Percentiles rank a stretch among this genome's conserved stretches.
Conservation (phyloP, 352 stramenopile species). For the Globisporangium acanthophoron region DNA sequence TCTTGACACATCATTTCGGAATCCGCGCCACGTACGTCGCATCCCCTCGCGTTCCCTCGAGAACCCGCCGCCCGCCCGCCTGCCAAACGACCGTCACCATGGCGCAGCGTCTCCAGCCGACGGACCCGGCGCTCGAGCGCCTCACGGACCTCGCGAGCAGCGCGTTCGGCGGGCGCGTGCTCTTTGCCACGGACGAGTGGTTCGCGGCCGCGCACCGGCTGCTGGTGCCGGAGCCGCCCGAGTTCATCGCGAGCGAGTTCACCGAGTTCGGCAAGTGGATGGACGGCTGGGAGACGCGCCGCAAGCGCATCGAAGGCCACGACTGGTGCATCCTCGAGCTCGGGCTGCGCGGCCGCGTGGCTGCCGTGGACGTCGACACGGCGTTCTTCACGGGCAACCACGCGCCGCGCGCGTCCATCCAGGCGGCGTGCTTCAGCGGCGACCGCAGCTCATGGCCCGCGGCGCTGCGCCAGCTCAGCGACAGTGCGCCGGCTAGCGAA, state of each 20-base stretch:
- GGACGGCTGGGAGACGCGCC: conserved; percentile 94
- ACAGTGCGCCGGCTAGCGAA: conserved; percentile 26
- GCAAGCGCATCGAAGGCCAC: conserved; percentile 79
- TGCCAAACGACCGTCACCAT: background rate
- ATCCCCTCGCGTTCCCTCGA: background rate
- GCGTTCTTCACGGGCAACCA: conserved; percentile 94
- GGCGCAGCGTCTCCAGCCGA: background rate
- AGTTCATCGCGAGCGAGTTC: conserved; percentile 91
- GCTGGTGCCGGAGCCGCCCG: conserved; percentile 57
- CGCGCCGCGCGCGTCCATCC: conserved; percentile 80
- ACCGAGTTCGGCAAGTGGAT: conserved; percentile 94
- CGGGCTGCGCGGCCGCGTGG: conserved; percentile 57
- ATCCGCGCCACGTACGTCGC: no score
- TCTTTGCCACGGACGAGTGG: conserved; percentile 93
- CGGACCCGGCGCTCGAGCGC: conserved; percentile 18
- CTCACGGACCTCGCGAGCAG: conserved; percentile 65
- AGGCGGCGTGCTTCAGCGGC: conserved; percentile 59
- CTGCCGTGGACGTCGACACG: conserved; percentile 87
- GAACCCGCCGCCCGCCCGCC: no score
- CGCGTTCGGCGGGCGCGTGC: conserved; percentile 50
- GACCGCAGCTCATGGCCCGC: conserved; percentile 27
- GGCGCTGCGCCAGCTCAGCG: conserved; percentile 36
- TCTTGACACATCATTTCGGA: background rate
- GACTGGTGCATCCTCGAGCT: conserved; percentile 93
- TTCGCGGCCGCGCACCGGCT: conserved; percentile 89